These are phyloP conservation scores for Hyphopichia pseudoburtonii DNA, from an alignment of 1,139 yeast genomes.

Conservation along the genomic window DNA sequence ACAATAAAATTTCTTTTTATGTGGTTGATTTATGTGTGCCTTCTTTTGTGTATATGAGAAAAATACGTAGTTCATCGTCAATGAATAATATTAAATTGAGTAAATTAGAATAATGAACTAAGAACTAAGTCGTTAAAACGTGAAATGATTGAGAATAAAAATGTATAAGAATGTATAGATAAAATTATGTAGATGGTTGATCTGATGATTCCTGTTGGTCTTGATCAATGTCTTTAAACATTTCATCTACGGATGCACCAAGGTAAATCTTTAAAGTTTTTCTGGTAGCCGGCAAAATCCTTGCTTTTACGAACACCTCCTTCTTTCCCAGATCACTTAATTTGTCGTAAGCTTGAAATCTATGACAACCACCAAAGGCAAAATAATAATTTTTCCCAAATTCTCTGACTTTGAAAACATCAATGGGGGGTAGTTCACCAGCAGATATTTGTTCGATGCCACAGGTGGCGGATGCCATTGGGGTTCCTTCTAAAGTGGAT, in stretches of 20 bases:
- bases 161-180: neutral
- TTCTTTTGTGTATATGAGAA: too few species aligned
- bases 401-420: slow-evolving; percentile 66
- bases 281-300: slow-evolving; percentile 66
- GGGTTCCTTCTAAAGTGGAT: slow-evolving; percentile 64
- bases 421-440: slow-evolving; percentile 76
- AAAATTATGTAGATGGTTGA: neutral
- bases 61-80: too few species aligned
- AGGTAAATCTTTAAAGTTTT: slow-evolving; percentile 60
- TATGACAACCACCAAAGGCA: slow-evolving; percentile 85
- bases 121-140: too few species aligned
- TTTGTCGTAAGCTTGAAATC: slow-evolving; percentile 75
- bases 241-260: slow-evolving; percentile 63
- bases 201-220: too few species aligned
- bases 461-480: slow-evolving; percentile 67
- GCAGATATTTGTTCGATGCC: slow-evolving; percentile 51
- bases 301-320: slow-evolving; percentile 59
- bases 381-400: slow-evolving; percentile 62
- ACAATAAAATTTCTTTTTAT: too few species aligned
- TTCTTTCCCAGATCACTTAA: slow-evolving; percentile 22
- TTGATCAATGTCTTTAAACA: slow-evolving; percentile 33
- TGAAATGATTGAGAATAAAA: neutral
- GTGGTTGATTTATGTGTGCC: too few species aligned
- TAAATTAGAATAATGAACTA: too few species aligned
- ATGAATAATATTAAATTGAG: too few species aligned